Evolutionary conservation across 2,329 filamentous ascomycete genomes (phyloP), one percentile per base, ranked within the genome.

Genomic region (Nothophoma quercina): DNA sequence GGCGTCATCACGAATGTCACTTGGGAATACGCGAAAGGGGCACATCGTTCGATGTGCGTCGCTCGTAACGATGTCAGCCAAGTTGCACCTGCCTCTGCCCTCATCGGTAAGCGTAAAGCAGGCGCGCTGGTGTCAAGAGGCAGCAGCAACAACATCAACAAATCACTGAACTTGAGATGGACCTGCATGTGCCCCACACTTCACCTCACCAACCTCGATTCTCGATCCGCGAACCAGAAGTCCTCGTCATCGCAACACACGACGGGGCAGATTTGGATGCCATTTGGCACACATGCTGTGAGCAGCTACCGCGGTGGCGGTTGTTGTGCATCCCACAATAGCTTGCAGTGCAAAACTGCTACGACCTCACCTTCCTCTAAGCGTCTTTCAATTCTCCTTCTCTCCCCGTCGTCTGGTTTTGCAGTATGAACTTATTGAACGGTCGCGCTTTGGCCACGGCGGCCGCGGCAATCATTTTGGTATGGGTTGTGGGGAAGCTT

Each of bases 1-100:
- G 36, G 26, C 38, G 43, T 53, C 50, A 47, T 42, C n/a, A 28
- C 25, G 13, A 21, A 43, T 29, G 39, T 48, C 33, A 48, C 33
- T 21, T 29, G 8, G 15, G 18, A 22, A 7, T 25, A 16, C 35
- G 35, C 18, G 32, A 44, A 43, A 48, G 38, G 43, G 50, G 50
- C 26, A 21, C 21, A 12, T 45, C 15, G 21, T 13, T 21, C 7
- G 19, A 21, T 53, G 22, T 34, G 41, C 18, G 21, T 15, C 28
- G 18, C n/a, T 15, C 28, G 9, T 33, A 30, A 34, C 6, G 12
- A 21, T 36, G 16, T 3, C 40, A 34, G 5, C 9, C n/a, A n/a
- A 10, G 12, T 25, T 26, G 30, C 30, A 7, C 21, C 5, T 34
- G 41, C 28, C 9, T 1, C 13, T 32, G 30, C 8, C n/a, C n/a